Evolutionary conservation across 768 basidiomycete species (phyloP).

Genomic region (Pleurotus giganteus): DNA sequence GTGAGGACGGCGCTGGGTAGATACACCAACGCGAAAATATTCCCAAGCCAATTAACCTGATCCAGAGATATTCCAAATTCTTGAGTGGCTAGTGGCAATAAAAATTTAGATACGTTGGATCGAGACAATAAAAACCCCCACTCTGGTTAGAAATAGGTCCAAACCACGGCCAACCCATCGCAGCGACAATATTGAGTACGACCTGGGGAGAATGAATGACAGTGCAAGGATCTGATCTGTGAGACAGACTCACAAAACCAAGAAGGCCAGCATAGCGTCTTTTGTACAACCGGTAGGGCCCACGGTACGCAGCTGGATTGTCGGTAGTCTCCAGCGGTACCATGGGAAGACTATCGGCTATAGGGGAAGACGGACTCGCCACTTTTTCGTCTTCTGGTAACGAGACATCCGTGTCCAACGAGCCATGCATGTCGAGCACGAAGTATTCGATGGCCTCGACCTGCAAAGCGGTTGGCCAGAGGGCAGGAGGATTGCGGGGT

Average conservation of each 20-base stretch:
- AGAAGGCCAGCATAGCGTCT: conserved; percentile 63
- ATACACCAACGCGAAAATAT: conserved; percentile 59
- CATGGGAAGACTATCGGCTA: too few relatives aligned
- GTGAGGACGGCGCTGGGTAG: conserved; percentile 60
- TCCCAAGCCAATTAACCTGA: conserved; percentile 81
- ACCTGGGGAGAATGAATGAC: conserved; percentile 36
- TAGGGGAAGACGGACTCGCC: too few relatives aligned
- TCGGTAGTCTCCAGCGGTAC: too few relatives aligned
- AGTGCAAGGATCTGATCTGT: not conserved
- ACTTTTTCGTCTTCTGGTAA: too few relatives aligned
- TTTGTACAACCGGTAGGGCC: conserved; percentile 65
- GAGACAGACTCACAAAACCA: conserved; percentile 49
- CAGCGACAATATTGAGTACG: conserved; percentile 58
- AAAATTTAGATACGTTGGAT: not conserved
- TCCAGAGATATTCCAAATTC: conserved; percentile 70
- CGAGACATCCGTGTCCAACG: too few relatives aligned
- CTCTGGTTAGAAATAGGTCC: conserved; percentile 76
- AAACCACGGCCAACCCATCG: conserved; percentile 80
- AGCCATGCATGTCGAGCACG: too few relatives aligned
- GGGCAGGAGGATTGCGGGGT: too few relatives aligned
- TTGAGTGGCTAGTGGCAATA: conserved; percentile 41
- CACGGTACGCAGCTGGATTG: not conserved
- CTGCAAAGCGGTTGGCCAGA: too few relatives aligned
- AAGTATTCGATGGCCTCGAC: too few relatives aligned
- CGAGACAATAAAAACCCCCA: conserved; percentile 24